Evolutionary conservation across 345 rosid species (phyloP).

Genomic region (Pistacia atlantica): DNA sequence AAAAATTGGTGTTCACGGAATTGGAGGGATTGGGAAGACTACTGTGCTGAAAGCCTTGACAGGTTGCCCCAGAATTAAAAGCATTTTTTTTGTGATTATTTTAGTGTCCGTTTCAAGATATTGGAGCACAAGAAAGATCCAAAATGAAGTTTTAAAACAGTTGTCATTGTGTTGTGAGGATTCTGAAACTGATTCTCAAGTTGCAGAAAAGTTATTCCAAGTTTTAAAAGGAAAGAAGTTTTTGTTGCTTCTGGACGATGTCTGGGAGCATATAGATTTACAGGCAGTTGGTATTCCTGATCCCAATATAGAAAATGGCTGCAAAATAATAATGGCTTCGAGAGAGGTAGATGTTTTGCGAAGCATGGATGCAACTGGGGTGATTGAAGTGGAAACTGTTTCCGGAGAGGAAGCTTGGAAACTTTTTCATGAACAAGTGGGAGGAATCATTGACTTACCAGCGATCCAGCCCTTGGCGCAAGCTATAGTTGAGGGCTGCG

Average conservation of each 20-base stretch:
- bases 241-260: conserved; percentile 19
- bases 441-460: conserved; percentile 5
- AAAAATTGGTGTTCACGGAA: conserved; percentile 1
- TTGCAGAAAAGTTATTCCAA: background rate
- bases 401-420: conserved; percentile 10
- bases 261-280: conserved; percentile 12
- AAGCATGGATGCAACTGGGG: background rate
- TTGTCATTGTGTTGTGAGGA: background rate
- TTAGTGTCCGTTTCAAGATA: conserved; percentile 10
- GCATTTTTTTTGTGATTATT: background rate
- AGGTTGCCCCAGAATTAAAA: background rate
- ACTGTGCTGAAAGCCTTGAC: background rate
- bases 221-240: conserved; percentile 1
- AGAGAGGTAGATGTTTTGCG: background rate
- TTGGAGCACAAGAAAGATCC: conserved; percentile 18
- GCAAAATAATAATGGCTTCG: conserved; percentile 5
- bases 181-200: background rate
- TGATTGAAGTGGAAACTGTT: background rate
- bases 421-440: conserved; percentile 7
- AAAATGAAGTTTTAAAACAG: background rate
- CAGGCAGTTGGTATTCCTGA: conserved; percentile 6
- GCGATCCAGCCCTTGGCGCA: background rate
- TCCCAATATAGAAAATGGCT: background rate
- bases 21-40: background rate
- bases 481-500: conserved; percentile 8